Percentiles rank a stretch among this genome's conserved stretches.
These are phyloP conservation scores for Aspergillus piperis DNA, from an alignment of 2,329 filamentous ascomycete genomes.

Conservation along the genomic window DNA sequence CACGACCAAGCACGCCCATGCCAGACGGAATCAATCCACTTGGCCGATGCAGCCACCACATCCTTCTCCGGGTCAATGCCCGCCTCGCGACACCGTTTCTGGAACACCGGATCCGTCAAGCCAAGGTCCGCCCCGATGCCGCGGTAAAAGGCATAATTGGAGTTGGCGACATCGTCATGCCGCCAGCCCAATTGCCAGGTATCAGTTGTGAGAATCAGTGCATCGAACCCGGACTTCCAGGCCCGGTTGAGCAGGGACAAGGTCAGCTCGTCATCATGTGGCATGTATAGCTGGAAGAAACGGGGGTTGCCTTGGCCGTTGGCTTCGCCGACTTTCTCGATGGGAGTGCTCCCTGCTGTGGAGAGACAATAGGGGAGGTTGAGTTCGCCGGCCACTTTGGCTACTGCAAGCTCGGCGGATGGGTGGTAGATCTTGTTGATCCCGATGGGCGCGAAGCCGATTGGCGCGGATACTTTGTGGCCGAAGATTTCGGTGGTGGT, in stretches of 20 bases:
- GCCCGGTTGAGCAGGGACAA: conserved; percentile 59
- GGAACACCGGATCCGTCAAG: conserved; percentile 61
- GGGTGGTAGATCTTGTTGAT: conserved; percentile 68
- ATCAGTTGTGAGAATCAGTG: conserved; percentile 62
- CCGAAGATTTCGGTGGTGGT: conserved; percentile 61
- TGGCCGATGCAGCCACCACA: conserved; percentile 56
- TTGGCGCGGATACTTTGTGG: conserved; percentile 59
- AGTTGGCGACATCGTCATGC: conserved; percentile 57
- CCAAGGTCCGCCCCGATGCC: conserved; percentile 60
- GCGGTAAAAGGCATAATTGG: conserved; percentile 65
- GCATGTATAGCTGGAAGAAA: conserved; percentile 67
- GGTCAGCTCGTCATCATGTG: conserved; percentile 62
- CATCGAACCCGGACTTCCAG: conserved; percentile 56
- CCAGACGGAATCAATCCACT: conserved; percentile 68
- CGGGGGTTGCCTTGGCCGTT: conserved; percentile 54
- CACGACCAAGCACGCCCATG: conserved; percentile 65
- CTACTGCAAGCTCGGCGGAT: conserved; percentile 60
- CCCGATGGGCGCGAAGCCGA: conserved; percentile 66
- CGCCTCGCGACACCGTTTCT: conserved; percentile 51
- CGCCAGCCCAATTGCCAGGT: conserved; percentile 66
- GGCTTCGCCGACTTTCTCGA: conserved; percentile 60
- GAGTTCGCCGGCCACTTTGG: conserved; percentile 61
- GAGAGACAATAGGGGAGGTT: conserved; percentile 62
- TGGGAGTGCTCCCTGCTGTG: conserved; percentile 58
- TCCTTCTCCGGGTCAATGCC: conserved; percentile 57